These are phyloP conservation scores for Xenoacremonium recifei DNA, from an alignment of 2,329 filamentous ascomycete species.

Conservation along the genomic window DNA sequence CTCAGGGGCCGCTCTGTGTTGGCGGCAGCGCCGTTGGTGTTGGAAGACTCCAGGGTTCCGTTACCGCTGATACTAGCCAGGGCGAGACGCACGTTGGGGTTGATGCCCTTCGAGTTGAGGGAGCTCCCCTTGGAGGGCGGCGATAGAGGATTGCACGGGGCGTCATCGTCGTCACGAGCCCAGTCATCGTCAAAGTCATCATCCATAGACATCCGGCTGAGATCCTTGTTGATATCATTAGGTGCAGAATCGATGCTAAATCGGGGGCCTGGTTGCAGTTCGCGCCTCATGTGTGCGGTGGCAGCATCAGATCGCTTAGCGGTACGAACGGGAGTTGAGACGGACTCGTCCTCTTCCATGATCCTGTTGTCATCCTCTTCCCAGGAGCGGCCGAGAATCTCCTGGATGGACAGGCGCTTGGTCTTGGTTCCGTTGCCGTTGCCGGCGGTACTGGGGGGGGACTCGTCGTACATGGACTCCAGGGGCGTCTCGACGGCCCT, in stretches of 20 bases:
- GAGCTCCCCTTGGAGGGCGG: slow-evolving; percentile 52
- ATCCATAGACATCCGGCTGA: slow-evolving; percentile 54
- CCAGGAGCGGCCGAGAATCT: slow-evolving; percentile 55
- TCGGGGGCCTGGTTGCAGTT: slow-evolving; percentile 18
- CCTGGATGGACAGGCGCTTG: slow-evolving; percentile 58
- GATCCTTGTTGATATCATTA: slow-evolving; percentile 38
- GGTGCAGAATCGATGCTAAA: slow-evolving; percentile 30
- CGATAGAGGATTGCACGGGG: slow-evolving; percentile 55
- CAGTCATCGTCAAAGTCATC: slow-evolving; percentile 65
- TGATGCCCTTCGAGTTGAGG: slow-evolving; percentile 51
- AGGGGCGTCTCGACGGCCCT: slow-evolving; percentile 69
- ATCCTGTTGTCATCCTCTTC: slow-evolving; percentile 57
- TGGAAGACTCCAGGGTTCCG: slow-evolving; percentile 23
- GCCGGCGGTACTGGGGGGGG: slow-evolving; percentile 59
- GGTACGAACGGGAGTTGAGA: slow-evolving; percentile 49
- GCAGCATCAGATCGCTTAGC: slow-evolving; percentile 31
- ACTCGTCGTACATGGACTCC: slow-evolving; percentile 81
- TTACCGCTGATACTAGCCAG: slow-evolving; percentile 53
- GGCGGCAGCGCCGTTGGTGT: slow-evolving; percentile 22
- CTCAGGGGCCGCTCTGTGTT: slow-evolving; percentile 53
- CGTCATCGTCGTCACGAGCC: slow-evolving; percentile 53
- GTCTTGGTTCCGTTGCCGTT: slow-evolving; percentile 51
- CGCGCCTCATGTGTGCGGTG: slow-evolving; percentile 9
- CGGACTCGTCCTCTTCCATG: slow-evolving; percentile 61
- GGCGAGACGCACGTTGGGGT: slow-evolving; percentile 53